Percentiles rank a stretch among this genome's conserved stretches.
These are phyloP conservation scores for Phaeophleospora eucalypticola DNA, from an alignment of 2,329 filamentous ascomycete genomes.

Conservation along the genomic window DNA sequence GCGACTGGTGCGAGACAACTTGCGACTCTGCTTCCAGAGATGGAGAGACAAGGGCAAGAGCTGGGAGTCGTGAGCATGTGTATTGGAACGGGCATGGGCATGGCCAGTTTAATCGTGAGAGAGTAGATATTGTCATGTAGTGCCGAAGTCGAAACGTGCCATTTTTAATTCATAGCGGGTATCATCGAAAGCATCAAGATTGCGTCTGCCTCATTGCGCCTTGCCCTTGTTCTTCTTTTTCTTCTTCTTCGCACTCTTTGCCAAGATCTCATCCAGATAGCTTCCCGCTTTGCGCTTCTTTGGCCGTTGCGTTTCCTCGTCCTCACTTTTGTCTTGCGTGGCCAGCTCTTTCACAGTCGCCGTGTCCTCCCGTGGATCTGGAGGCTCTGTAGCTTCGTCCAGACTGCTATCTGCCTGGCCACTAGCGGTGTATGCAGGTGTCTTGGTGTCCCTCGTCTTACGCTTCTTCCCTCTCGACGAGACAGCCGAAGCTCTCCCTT, in stretches of 20 bases:
- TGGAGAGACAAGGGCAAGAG: constrained; percentile 64
- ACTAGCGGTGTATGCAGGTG: constrained; percentile 10
- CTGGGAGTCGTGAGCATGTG: constrained; percentile 91
- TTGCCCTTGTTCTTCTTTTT: constrained; percentile 36
- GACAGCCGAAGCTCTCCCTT: constrained; percentile 23
- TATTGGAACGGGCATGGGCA: constrained; percentile 51
- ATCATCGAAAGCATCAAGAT: neutral
- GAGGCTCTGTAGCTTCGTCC: constrained; percentile 12
- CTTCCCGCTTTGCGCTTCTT: constrained; percentile 23
- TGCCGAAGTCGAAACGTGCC: neutral
- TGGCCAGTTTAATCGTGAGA: constrained; percentile 50
- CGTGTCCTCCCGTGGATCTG: constrained; percentile 11
- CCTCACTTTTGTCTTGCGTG: constrained; percentile 1
- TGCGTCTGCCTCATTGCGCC: neutral
- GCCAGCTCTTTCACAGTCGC: constrained; percentile 10
- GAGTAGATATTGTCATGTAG: constrained; percentile 36
- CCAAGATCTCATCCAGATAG: constrained; percentile 53
- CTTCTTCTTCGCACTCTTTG: constrained; percentile 48
- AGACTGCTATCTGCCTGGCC: constrained; percentile 6
- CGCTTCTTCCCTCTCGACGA: constrained; percentile 13
- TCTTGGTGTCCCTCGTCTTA: constrained; percentile 11
- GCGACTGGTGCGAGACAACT: constrained; percentile 82
- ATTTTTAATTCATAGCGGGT: constrained; percentile 2
- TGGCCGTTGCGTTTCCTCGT: constrained; percentile 11
- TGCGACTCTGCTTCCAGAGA: constrained; percentile 66